Percentiles rank a stretch among this genome's conserved stretches.
Conservation (phyloP, 2,329 filamentous ascomycete species). For the Ustilaginoidea virens region DNA sequence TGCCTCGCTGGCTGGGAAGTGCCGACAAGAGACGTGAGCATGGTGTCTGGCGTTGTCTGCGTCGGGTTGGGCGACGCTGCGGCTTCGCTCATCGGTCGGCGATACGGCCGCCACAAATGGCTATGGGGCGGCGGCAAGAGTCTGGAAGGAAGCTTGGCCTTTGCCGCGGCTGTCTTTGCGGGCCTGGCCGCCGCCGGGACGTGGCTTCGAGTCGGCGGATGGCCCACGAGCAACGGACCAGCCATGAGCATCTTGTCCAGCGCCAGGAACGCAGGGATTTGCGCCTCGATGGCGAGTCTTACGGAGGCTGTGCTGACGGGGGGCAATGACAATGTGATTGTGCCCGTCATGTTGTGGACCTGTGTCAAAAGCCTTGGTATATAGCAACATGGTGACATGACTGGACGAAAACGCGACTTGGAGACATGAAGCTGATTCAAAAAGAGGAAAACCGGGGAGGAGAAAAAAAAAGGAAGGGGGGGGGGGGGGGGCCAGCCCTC, state of each 20-base stretch:
- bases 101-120: constrained; percentile 83
- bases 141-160: constrained; percentile 73
- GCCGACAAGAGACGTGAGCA: constrained; percentile 58
- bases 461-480: not conserved
- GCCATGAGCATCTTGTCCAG: constrained; percentile 8
- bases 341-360: constrained; percentile 84
- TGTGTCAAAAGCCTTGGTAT: constrained; percentile 65
- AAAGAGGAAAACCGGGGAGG: not conserved
- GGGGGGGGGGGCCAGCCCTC: not conserved
- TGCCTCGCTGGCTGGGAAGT: constrained; percentile 64
- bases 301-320: constrained; percentile 93
- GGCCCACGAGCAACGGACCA: constrained; percentile 40
- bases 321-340: constrained; percentile 96
- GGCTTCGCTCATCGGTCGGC: constrained; percentile 74
- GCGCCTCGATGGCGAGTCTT: constrained; percentile 68
- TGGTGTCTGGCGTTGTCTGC: constrained; percentile 85
- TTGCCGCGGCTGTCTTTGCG: constrained; percentile 60
- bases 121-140: constrained; percentile 95
- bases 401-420: not conserved
- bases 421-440: not conserved
- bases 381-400: constrained; percentile 13
- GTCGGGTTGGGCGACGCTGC: constrained; percentile 93
- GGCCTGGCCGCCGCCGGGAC: constrained; percentile 55
- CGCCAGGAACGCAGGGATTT: constrained; percentile 54
- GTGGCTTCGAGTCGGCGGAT: constrained; percentile 68